A percentile compares a stretch with the other conserved stretches of the same genome.
Conservation (phyloP, 805 yeast genomes). For the Sporopachydermia lactativora region DNA sequence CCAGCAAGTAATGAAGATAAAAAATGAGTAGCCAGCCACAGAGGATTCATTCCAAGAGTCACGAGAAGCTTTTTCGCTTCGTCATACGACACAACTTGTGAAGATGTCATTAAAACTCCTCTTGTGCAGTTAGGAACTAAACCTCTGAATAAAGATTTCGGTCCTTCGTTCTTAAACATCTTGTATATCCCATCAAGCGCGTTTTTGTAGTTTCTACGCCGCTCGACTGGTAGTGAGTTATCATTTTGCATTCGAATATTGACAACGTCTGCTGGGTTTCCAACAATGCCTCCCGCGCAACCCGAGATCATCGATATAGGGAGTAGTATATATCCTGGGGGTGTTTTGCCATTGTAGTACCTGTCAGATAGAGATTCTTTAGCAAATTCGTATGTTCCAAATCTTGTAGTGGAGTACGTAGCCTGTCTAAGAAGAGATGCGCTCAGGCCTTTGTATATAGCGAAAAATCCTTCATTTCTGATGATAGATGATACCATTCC, state of each 20-base stretch:
- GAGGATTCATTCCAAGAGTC: slow-evolving; percentile 35
- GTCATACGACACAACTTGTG: slow-evolving; percentile 83
- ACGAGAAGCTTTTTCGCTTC: slow-evolving; percentile 52
- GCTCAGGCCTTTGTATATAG: slow-evolving; percentile 68
- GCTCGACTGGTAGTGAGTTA: slow-evolving; percentile 44
- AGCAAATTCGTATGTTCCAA: slow-evolving; percentile 71
- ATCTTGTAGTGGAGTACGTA: slow-evolving; percentile 75
- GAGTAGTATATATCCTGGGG: slow-evolving; percentile 44
- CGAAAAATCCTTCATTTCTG: slow-evolving; percentile 48
- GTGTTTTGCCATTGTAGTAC: slow-evolving; percentile 27
- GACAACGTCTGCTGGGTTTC: slow-evolving; percentile 80
- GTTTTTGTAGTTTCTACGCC: slow-evolving; percentile 61
- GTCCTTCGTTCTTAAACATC: slow-evolving; percentile 47
- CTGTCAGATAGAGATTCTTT: slow-evolving; percentile 34
- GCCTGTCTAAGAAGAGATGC: slow-evolving; percentile 80
- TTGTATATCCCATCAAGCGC: slow-evolving; percentile 64
- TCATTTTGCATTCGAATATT: slow-evolving; percentile 90
- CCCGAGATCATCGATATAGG: slow-evolving; percentile 83
- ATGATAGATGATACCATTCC: slow-evolving; percentile 48
- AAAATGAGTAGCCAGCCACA: slow-evolving; percentile 59
- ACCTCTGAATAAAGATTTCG: slow-evolving; percentile 51
- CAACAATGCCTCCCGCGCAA: slow-evolving; percentile 70
- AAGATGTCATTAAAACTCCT: slow-evolving; percentile 81
- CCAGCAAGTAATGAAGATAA: slow-evolving; percentile 72
- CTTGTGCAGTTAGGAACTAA: slow-evolving; percentile 64